Base-by-base conservation (phyloP, 257 asterid species). In the Gentiana straminea region DNA sequence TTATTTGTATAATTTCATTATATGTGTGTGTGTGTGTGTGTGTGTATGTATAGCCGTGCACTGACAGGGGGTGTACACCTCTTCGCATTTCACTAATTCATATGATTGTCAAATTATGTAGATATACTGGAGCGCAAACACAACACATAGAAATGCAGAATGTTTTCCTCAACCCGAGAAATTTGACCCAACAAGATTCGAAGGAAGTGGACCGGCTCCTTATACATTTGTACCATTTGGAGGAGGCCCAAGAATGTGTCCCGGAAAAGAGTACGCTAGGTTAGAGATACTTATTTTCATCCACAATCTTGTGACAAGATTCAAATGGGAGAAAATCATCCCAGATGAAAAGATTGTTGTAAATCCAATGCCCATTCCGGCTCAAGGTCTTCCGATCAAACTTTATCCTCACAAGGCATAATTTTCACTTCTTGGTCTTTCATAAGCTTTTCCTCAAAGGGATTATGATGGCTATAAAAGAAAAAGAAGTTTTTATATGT, bases 241-340 rank as follows among this genome's bases (percentile, higher is more conserved):
- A 0, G 94, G 94, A 62, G 94, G 92, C 2, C 84, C 94, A 33
- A 72, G 92, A 3, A 78, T 82, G 83, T 77, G 83, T 67, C n/a
- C 69, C 24, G 81, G 83, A 2, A 76, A 71, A 55, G 86, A 76
- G 69, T 71, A 68, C 37, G 79, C 83, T 49, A 61, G 81, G 8
- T 47, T 73, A 13, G 80, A 73, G 61, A 76, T 79, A 33, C 24
- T 24, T 24, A 24, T 24, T 24, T 24, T 24, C 24, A 24, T 24
- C 24, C 24, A 24, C 24, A 24, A 24, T 24, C 24, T 24, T 0
- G 1, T 24, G 1, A 24, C 24, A 24, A 24, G 24, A 24, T 24
- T 24, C 24, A 24, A 24, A 24, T 24, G 24, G 24, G 24, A 24
- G 24, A 24, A 24, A 24, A 24, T 24, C 24, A 54, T 65, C 56